Evolutionary conservation across 1,284 basidiomycete genomes (phyloP), one percentile per base, ranked within the genome.

Genomic region (Puccinia triticina): DNA sequence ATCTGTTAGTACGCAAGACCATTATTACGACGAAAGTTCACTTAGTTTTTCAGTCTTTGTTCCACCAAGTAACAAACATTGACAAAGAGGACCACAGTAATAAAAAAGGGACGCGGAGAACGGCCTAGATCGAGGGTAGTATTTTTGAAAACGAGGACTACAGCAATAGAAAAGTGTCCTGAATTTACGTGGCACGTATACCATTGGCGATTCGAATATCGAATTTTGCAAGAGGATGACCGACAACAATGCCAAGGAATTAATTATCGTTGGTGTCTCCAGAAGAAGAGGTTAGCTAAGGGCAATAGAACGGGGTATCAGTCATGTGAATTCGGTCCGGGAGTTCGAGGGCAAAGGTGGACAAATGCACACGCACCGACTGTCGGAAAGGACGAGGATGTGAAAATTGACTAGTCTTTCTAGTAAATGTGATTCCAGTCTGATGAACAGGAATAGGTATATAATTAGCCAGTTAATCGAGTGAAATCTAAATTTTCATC

Each of bases 321-420:
- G 57, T 32, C n/a, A 7, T 29, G 8, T 59, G 8, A 59, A 59
- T 59, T 14, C 26, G 8, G 57, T 59, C n/a, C n/a, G 57, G n/a
- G 57, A 29, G 4, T 32, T 26, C 8, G 57, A 59, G 57, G 26
- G 48, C 48, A 50, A 50, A 21, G 26, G 29, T 23, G 21, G 18
- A 40, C 12, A 23, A 40, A 32, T 18, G 7, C 34, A 66, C 10
- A 40, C 21, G 61, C 40, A 66, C 34, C 61, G 34, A 14, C 61
- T 66, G 40, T 66, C 14, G 26, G 61, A 66, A 37, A 40, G 61
- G 61, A 66, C 11, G 61, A 66, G 61, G 61, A 40, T 34, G 34
- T 23, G 61, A 66, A 40, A 40, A 40, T 18, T 40, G 16, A 40
- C 34, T 23, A 66, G 34, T 34, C 34, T 66, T 66, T 40, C 37